Base-by-base conservation (phyloP, 129 eudicot species). In the Apium graveolens region DNA sequence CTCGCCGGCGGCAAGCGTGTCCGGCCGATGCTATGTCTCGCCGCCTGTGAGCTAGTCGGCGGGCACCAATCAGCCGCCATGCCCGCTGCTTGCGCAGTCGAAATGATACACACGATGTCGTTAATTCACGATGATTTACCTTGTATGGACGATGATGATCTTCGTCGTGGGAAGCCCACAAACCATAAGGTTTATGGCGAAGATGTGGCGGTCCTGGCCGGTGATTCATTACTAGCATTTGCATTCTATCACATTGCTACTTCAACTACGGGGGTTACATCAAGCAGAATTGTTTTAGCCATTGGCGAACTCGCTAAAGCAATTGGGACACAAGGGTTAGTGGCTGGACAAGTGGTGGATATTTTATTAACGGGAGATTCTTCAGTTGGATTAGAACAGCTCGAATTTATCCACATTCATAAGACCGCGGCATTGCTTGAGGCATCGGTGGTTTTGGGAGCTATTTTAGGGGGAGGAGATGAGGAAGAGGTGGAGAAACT, bases 1-100 rank as follows among this genome's bases (percentile, higher is more conserved):
- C 75, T 70, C 75, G 75, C 75, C 48, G 75, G 75, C 48, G 75
- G 75, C 18, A 70, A 70, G 31, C 45, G 75, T 11, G 75, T 70
- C 31, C 75, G 75, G 2, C 75, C 75, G 1, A 42, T 72, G 53
- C 21, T 72, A 24, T 72, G 76, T n/a, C 41, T 72, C 53, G 51
- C 51, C 76, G 51, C 76, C 51, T 72, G 53, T 12, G 76, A 41
- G 51, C 34, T 72, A 12, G 76, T 72, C 5, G 53, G 76, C 34
- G 49, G 76, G 5, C 51, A 5, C 35, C 34, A 39, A n/a, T 42
- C 37, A 0, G 12, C 24, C 24, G 49, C 76, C 34, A 72, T 39
- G 37, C 76, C 53, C 16, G 76, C 53, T 10, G 51, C 76, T n/a
- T 72, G 76, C 5, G 53, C 76, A 0, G 76, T 72, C 24, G 51